These are phyloP conservation scores for Salix brachista DNA, from an alignment of 345 rosid species.

Conservation along the genomic window DNA sequence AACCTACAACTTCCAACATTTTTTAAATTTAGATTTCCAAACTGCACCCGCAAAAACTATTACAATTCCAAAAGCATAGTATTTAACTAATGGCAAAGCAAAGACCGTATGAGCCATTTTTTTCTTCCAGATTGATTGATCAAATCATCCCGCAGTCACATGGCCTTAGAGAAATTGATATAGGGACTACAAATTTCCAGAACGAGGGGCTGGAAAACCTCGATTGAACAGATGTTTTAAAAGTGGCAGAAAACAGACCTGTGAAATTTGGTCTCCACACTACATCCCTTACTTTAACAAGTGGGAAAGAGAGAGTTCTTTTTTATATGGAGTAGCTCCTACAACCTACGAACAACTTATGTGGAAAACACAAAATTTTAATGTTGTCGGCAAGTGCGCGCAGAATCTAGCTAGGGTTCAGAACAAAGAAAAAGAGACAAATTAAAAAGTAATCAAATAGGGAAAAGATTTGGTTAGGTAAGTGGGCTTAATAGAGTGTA, in stretches of 20 bases:
- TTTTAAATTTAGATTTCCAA: too few relatives aligned
- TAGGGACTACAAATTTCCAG: slow-evolving; percentile 4
- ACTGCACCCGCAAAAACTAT: too few relatives aligned
- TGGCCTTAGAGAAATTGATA: background rate
- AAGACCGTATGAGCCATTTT: background rate
- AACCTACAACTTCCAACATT: too few relatives aligned
- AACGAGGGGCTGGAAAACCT: slow-evolving; percentile 5
- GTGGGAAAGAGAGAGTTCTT: slow-evolving; percentile 29
- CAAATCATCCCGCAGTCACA: slow-evolving; percentile 4
- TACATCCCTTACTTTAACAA: slow-evolving; percentile 6
- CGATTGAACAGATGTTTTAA: slow-evolving; percentile 1
- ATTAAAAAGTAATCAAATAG: background rate
- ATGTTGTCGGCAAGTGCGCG: background rate
- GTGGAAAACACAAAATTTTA: too few relatives aligned
- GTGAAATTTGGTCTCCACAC: background rate
- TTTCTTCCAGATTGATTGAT: background rate
- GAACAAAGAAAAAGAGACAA: background rate
- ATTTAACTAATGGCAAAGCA: background rate
- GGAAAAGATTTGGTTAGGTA: slow-evolving; percentile 22
- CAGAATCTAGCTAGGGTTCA: slow-evolving; percentile 20
- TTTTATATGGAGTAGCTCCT: slow-evolving; percentile 19
- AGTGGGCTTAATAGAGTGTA: slow-evolving; percentile 16
- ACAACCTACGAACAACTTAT: background rate
- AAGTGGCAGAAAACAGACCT: slow-evolving; percentile 5
- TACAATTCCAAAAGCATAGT: too few relatives aligned